phyloP scores from a whole-genome alignment of 2,329 filamentous ascomycete species.

The Phialemoniopsis sp. region DNA sequence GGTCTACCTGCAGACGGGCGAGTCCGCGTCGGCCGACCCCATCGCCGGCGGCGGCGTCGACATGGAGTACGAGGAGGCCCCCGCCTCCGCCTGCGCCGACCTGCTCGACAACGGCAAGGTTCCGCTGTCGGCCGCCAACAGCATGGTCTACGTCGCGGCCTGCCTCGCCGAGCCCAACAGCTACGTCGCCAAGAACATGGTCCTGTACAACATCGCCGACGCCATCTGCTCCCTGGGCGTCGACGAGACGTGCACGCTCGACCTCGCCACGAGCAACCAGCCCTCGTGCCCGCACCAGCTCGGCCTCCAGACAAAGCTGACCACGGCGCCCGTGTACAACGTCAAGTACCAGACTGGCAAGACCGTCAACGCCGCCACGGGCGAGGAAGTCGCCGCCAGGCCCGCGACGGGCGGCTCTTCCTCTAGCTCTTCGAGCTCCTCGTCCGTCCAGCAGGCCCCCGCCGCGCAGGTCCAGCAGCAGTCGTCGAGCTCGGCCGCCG shows the following conservation, averaged over 20 bases:
- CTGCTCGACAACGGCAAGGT: slow-evolving; percentile 38
- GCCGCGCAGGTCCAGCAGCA: too few species aligned
- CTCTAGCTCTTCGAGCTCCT: too few species aligned
- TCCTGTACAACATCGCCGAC: slow-evolving; percentile 48
- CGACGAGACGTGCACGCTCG: slow-evolving; percentile 40
- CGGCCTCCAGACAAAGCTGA: slow-evolving; percentile 76
- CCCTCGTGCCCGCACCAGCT: slow-evolving; percentile 36
- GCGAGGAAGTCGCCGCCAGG: slow-evolving; percentile 18
- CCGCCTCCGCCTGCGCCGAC: slow-evolving; percentile 37
- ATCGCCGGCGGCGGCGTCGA: slow-evolving; percentile 40
- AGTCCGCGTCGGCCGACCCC: slow-evolving; percentile 39
- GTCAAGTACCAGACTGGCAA: slow-evolving; percentile 72
- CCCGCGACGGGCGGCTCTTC: neutral
- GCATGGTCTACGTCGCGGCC: slow-evolving; percentile 46
- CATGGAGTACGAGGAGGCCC: slow-evolving; percentile 41
- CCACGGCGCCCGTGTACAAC: slow-evolving; percentile 60
- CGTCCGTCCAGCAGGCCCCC: too few species aligned
- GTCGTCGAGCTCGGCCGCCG: too few species aligned
- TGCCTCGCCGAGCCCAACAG: slow-evolving; percentile 33
- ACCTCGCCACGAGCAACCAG: slow-evolving; percentile 36
- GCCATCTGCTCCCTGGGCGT: slow-evolving; percentile 38
- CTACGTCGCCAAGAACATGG: slow-evolving; percentile 45
- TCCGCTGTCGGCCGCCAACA: slow-evolving; percentile 39
- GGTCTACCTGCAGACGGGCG: slow-evolving; percentile 47
- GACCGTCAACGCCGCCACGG: slow-evolving; percentile 44